phyloP scores from a whole-genome alignment of 164 flowering plant species.

The Nymphaea thermarum region DNA sequence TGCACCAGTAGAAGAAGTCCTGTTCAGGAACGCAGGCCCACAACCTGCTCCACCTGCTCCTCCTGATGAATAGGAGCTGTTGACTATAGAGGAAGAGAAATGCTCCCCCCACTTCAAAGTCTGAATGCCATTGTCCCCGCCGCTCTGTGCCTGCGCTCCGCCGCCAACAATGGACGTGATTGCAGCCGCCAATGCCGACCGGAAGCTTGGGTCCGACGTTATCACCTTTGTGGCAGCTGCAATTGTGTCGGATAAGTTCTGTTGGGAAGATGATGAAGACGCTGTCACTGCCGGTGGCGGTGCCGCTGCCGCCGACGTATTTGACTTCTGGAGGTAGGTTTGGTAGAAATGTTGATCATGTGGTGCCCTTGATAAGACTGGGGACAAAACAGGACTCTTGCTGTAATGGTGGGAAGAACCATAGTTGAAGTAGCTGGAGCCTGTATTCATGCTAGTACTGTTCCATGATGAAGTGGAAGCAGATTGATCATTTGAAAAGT shows the following conservation, averaged over 20 bases:
- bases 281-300: neutral
- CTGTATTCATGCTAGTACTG: conserved; percentile 1
- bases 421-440: conserved; percentile 21
- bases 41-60: conserved; percentile 24
- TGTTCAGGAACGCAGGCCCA: conserved; percentile 32
- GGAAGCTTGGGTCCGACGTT: conserved; percentile 76
- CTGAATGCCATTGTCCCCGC: conserved; percentile 6
- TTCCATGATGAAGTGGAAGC: conserved; percentile 1
- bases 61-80: neutral
- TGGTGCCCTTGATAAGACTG: conserved; percentile 18
- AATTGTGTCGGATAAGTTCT: conserved; percentile 26
- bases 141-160: neutral
- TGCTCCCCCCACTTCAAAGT: conserved; percentile 28
- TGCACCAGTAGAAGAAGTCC: conserved; percentile 12
- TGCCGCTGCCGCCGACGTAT: conserved; percentile 3
- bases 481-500: conserved; percentile 43
- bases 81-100: conserved; percentile 15
- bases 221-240: conserved; percentile 82
- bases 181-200: conserved; percentile 67
- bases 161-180: conserved; percentile 54
- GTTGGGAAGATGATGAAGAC: conserved; percentile 7
- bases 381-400: conserved; percentile 19
- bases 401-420: conserved; percentile 20
- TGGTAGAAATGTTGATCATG: conserved; percentile 34
- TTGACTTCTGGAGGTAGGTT: conserved; percentile 26